Evolutionary conservation across 257 asterid species (phyloP), one percentile per base, ranked within the genome.

Genomic region (Oldenlandia corymbosa): DNA sequence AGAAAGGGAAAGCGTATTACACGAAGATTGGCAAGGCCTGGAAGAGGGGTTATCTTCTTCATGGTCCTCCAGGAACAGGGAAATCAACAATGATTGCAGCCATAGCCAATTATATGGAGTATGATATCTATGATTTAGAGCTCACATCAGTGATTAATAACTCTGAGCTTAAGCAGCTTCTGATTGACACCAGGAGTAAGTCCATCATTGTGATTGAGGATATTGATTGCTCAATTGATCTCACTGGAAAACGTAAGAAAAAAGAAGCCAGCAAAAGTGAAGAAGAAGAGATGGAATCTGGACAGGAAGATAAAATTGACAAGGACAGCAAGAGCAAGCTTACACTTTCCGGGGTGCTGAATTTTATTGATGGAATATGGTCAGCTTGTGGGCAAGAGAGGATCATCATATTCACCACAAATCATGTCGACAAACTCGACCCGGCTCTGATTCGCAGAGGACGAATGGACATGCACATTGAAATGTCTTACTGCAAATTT

Each of bases 221-320:
- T 36, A 73, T 73, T 34, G 78, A 73, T 57, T 73, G 78, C 51
- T 73, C 78, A 0, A 60, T 68, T 43, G 78, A 73, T 53, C 78
- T 73, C 10, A 58, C 75, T 0, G 73, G 70, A 10, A 60, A 64
- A 27, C 63, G 77, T 23, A 47, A 67, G 60, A 71, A 49, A 55
- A 58, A 47, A 39, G 32, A 41, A 48, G 28, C 12, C 11, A 27
- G 18, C 45, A 46, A 57, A 34, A 51, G 63, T 43, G 58, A 31
- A 8, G 56, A 50, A n/a, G 66, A 63, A 16, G 27, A 56, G 48
- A 50, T 23, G 52, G 37, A 13, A 5, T 31, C 39, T 10, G 10
- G 10, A 28, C 28, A 43, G 7, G 52, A 60, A 24, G 28, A 28
- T 62, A 69, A 73, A 59, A 68, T 65, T 31, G 34, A 43, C 17